phyloP scores from a whole-genome alignment of 306 rosid genomes.

The Casuarina cunninghamiana region DNA sequence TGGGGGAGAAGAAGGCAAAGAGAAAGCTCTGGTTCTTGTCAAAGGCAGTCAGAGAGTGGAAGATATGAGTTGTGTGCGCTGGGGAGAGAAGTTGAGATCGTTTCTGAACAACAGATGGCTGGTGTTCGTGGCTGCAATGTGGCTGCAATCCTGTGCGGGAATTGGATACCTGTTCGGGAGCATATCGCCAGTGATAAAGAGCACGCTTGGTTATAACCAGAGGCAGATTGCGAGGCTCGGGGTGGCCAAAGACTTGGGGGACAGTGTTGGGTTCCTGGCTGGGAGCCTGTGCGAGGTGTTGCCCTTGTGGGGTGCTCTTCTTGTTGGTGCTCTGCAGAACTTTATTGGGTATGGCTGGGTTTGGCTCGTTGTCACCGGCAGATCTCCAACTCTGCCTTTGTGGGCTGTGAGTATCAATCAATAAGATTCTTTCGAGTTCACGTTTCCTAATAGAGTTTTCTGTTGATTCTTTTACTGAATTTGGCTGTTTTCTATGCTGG shows the following conservation, averaged over 20 bases:
- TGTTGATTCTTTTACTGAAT: not conserved
- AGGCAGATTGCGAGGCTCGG: conserved; percentile 67
- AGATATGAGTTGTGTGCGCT: conserved; percentile 31
- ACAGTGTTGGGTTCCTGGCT: conserved; percentile 74
- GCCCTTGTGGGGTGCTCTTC: conserved; percentile 71
- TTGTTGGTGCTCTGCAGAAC: conserved; percentile 68
- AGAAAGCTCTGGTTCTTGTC: not conserved
- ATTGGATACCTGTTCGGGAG: conserved; percentile 86
- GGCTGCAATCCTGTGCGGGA: conserved; percentile 96
- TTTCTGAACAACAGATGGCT: conserved; percentile 75
- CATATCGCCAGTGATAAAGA: conserved; percentile 77
- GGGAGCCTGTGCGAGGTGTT: conserved; percentile 70
- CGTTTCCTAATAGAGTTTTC: not conserved
- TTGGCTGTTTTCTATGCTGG: not conserved
- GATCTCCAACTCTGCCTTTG: conserved; percentile 55
- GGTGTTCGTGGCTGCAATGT: conserved; percentile 92
- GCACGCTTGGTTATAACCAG: conserved; percentile 66
- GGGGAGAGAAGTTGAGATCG: conserved; percentile 42
- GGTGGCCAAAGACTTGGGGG: conserved; percentile 93
- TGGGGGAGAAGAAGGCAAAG: not conserved
- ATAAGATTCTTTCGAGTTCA: not conserved
- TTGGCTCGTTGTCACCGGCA: conserved; percentile 72
- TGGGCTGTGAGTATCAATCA: conserved; percentile 70
- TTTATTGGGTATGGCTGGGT: conserved; percentile 83
- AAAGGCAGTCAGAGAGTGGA: not conserved